These are phyloP conservation scores for Hemileia vastatrix DNA, from an alignment of 1,284 basidiomycete genomes.

Conservation along the genomic window DNA sequence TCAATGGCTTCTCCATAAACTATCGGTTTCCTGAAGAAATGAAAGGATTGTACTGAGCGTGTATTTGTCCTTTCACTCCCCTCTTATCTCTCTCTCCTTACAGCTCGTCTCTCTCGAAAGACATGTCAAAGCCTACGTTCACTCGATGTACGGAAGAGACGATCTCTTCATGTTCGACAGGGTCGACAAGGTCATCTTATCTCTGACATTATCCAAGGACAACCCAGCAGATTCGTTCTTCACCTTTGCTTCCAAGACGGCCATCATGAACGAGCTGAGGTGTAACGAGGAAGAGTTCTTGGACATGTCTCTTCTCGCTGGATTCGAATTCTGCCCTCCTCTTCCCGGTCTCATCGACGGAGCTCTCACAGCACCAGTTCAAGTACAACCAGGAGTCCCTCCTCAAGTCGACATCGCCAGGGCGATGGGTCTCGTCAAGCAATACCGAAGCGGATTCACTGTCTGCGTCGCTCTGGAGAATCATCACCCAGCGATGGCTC, in stretches of 20 bases:
- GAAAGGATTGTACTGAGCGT: no score
- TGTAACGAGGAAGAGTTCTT: conserved; percentile 84
- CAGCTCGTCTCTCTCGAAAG: conserved; percentile 87
- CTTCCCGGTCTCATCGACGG: conserved; percentile 63
- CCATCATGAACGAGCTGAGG: conserved; percentile 63
- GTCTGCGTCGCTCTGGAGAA: conserved; percentile 34
- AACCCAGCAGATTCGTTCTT: conserved; percentile 62
- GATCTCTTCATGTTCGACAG: conserved; percentile 76
- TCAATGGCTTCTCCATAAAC: no score
- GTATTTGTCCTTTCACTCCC: background rate
- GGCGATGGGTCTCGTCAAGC: conserved; percentile 37
- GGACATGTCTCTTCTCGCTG: conserved; percentile 81
- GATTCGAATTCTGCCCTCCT: conserved; percentile 74
- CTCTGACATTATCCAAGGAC: conserved; percentile 50
- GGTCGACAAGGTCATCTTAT: conserved; percentile 85
- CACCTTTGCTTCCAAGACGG: conserved; percentile 70
- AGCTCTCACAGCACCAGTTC: conserved; percentile 61
- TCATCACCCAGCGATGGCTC: conserved; percentile 65
- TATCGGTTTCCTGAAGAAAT: no score
- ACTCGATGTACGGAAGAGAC: conserved; percentile 81
- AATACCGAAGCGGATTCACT: conserved; percentile 35
- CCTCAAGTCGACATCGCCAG: conserved; percentile 84
- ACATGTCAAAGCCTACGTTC: conserved; percentile 84
- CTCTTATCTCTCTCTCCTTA: background rate
- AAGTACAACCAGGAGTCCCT: no score